A percentile compares a stretch with the other conserved stretches of the same genome.
These are phyloP conservation scores for Macroventuria anomochaeta DNA, from an alignment of 2,329 filamentous ascomycete genomes.

Conservation along the genomic window DNA sequence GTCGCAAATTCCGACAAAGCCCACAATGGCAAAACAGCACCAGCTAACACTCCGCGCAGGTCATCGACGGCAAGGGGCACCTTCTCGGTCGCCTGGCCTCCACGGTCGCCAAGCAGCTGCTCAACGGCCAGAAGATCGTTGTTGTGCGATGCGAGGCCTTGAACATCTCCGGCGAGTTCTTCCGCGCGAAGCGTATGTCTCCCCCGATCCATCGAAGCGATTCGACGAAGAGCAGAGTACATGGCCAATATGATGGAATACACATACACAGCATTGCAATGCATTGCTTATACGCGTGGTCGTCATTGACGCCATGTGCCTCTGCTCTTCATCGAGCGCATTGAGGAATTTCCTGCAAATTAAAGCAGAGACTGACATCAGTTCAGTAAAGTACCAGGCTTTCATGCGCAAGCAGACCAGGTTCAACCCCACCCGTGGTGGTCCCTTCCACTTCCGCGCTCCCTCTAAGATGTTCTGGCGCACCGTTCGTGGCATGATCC, in stretches of 20 bases:
- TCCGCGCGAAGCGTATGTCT: constrained; percentile 98
- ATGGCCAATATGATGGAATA: constrained; percentile 18
- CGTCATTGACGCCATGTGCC: constrained; percentile 11
- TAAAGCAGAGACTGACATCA: constrained; percentile 21
- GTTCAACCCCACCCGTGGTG: constrained; percentile 99
- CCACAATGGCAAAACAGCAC: constrained; percentile 15
- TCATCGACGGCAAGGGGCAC: constrained; percentile 99
- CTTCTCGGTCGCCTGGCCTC: constrained; percentile 98
- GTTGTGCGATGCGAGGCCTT: constrained; percentile 98
- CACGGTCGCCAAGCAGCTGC: constrained; percentile 98
- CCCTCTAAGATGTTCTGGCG: constrained; percentile 99
- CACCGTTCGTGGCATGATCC: constrained; percentile 99
- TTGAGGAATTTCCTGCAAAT: constrained; percentile 36
- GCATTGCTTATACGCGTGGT: constrained; percentile 15
- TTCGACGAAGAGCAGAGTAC: constrained; percentile 24
- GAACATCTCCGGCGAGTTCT: constrained; percentile 99
- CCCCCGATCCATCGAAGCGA: constrained; percentile 25
- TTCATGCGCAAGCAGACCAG: constrained; percentile 99
- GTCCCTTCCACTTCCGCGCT: constrained; percentile 99
- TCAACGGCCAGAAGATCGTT: constrained; percentile 99
- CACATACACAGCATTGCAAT: constrained; percentile 8
- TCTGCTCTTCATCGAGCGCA: constrained; percentile 17
- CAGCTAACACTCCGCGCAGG: constrained; percentile 51
- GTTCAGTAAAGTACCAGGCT: constrained; percentile 98
- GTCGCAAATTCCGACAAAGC: constrained; percentile 7